These are phyloP conservation scores for Colletotrichum nymphaeae DNA, from an alignment of 2,329 filamentous ascomycete species.

Conservation along the genomic window DNA sequence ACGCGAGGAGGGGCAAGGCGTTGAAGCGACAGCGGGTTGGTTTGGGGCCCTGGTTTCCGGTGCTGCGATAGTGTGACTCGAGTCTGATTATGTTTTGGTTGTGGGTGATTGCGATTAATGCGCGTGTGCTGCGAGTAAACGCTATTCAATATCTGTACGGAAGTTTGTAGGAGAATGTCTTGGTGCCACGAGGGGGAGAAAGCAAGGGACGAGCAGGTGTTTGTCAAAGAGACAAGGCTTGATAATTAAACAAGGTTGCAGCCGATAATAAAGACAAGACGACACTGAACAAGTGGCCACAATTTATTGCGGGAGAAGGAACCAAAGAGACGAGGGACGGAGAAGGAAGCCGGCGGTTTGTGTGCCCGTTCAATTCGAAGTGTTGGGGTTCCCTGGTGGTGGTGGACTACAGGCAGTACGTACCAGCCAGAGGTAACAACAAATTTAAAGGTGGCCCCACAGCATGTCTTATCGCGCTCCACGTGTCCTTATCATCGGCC, in stretches of 20 bases:
- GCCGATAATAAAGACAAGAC: background rate
- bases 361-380: too few species aligned
- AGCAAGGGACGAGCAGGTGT: background rate
- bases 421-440: conserved; percentile 10
- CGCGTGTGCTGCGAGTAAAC: background rate
- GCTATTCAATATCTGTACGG: background rate
- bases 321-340: background rate
- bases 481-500: conserved; percentile 32
- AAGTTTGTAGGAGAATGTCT: background rate
- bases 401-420: background rate
- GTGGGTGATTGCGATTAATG: background rate
- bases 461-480: conserved; percentile 27
- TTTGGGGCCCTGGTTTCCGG: background rate
- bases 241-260: background rate
- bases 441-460: background rate
- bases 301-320: background rate
- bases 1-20: background rate
- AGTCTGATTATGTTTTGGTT: background rate
- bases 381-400: too few species aligned
- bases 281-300: background rate
- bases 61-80: background rate
- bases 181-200: background rate
- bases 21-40: background rate
- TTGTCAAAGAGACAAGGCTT: background rate
- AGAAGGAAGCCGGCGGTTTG: too few species aligned